phyloP scores from a whole-genome alignment of 345 rosid genomes.

The Brassica napus region Da-Ae NC_063441.1:3549001-3549500 shows the following conservation, averaged over 20 bases:
- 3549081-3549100: conserved; percentile 7
- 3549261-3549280: conserved; percentile 73
- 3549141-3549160: no score
- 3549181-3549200: no score
- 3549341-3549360: no score
- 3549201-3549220: no score
- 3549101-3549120: conserved; percentile 45
- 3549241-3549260: conserved; percentile 40
- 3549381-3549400: no score
- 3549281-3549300: conserved; percentile 88
- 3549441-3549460: conserved; percentile 67
- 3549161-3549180: no score
- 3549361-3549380: no score
- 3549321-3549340: conserved; percentile 62
- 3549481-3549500: conserved; percentile 33
- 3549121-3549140: no score
- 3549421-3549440: no score
- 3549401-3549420: no score
- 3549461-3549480: conserved; percentile 65
- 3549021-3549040: conserved; percentile 35
- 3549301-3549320: conserved; percentile 88
- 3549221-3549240: no score
- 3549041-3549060: conserved; percentile 85
- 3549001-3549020: no score
- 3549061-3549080: conserved; percentile 66